phyloP scores from a whole-genome alignment of 2,329 filamentous ascomycete genomes.

The Trichoderma arundinaceum region DNA sequence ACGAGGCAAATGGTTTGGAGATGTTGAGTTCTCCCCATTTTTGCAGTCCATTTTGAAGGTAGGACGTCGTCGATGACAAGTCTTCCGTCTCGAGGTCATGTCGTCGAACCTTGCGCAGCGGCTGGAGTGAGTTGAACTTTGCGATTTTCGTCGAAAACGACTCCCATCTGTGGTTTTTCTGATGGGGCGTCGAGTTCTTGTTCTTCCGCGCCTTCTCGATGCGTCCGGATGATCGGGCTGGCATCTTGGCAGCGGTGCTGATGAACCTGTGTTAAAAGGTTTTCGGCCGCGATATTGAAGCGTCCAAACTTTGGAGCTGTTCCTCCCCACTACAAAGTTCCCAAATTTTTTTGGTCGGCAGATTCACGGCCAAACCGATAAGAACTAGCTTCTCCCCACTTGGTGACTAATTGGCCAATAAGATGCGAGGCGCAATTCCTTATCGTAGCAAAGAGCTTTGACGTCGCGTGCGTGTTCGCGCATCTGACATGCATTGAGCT shows the following conservation, averaged over 20 bases:
- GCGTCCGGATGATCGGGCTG: conserved; percentile 66
- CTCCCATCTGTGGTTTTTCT: conserved; percentile 88
- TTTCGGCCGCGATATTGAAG: conserved; percentile 36
- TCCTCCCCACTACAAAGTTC: conserved; percentile 41
- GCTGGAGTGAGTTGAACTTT: conserved; percentile 87
- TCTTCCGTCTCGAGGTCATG: conserved; percentile 83
- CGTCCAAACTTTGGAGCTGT: conserved; percentile 35
- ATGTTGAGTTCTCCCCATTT: conserved; percentile 94
- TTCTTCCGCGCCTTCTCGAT: conserved; percentile 72
- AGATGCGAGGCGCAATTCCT: conserved; percentile 42
- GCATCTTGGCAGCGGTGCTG: conserved; percentile 56
- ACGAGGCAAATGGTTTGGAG: conserved; percentile 77
- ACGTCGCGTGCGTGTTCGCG: conserved; percentile 27
- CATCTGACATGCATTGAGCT: conserved; percentile 28
- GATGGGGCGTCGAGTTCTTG: conserved; percentile 73
- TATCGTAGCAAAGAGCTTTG: conserved; percentile 37
- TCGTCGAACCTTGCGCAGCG: conserved; percentile 85
- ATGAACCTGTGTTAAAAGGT: conserved; percentile 36
- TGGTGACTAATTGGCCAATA: conserved; percentile 41
- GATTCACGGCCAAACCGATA: conserved; percentile 47
- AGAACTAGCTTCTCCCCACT: conserved; percentile 35
- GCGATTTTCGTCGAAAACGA: conserved; percentile 88
- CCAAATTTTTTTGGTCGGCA: conserved; percentile 45
- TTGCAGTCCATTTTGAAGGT: conserved; percentile 80
- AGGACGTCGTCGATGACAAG: conserved; percentile 77